These are phyloP conservation scores for Monosporascus sp. DNA, from an alignment of 2,329 filamentous ascomycete genomes.

Conservation along the genomic window DNA sequence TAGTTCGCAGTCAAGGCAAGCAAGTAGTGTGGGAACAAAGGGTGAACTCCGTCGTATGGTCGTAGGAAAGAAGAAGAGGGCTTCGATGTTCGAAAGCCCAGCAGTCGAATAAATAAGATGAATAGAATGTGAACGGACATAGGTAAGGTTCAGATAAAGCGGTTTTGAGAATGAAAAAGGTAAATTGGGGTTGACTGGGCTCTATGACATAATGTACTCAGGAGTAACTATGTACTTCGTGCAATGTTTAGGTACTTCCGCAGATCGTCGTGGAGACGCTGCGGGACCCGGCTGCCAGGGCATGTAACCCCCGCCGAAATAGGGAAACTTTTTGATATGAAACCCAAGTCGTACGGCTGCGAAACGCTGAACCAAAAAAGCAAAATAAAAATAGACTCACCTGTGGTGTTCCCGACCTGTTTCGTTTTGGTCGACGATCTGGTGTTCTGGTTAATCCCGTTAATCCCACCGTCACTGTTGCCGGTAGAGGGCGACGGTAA, in stretches of 20 bases:
- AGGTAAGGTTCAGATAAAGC: too few relatives aligned
- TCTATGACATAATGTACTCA: too few relatives aligned
- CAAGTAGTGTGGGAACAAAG: neutral
- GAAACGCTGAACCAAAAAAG: neutral
- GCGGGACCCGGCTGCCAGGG: neutral
- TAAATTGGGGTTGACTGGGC: too few relatives aligned
- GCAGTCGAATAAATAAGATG: neutral
- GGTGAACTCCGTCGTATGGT: neutral
- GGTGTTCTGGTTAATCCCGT: neutral
- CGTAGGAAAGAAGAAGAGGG: neutral
- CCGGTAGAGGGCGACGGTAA: neutral
- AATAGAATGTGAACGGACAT: neutral
- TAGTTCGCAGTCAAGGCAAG: neutral
- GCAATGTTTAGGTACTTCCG: too few relatives aligned
- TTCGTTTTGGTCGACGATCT: neutral
- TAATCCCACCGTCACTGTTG: neutral
- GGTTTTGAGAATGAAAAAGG: too few relatives aligned
- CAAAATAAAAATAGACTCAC: neutral
- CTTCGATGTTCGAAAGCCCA: too few relatives aligned
- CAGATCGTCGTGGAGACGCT: too few relatives aligned
- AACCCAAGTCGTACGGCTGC: neutral
- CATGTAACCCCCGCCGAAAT: neutral
- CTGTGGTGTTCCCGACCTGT: neutral
- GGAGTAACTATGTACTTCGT: too few relatives aligned
- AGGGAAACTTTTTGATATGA: neutral